A percentile compares a stretch with the other conserved stretches of the same genome.
These are phyloP conservation scores for Talaromyces nanjingensis DNA, from an alignment of 495 filamentous ascomycete species.

Conservation along the genomic window DNA sequence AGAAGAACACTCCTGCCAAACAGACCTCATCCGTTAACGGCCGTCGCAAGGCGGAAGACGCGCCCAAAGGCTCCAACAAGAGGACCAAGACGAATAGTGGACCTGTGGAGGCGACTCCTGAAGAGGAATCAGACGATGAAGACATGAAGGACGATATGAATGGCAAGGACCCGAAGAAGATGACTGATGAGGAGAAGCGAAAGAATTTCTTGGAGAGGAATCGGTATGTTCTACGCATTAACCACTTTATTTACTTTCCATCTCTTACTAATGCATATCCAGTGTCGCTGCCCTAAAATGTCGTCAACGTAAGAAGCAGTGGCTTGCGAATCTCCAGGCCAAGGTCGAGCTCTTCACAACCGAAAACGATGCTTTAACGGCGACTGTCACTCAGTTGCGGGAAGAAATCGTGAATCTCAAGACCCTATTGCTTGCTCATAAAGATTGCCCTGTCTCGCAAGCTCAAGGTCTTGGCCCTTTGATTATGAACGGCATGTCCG, in stretches of 20 bases:
- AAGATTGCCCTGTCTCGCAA: conserved; percentile 91
- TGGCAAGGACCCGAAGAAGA: conserved; percentile 58
- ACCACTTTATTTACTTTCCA: background rate
- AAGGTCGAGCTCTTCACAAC: conserved; percentile 89
- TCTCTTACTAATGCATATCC: background rate
- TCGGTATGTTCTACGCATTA: conserved; percentile 53
- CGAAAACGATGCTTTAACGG: conserved; percentile 84
- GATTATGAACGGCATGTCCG: conserved; percentile 52
- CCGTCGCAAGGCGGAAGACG: conserved; percentile 78
- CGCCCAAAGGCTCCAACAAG: conserved; percentile 61
- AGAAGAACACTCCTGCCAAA: conserved; percentile 53
- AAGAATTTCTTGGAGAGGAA: conserved; percentile 98
- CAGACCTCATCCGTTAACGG: conserved; percentile 40
- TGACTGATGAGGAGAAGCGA: conserved; percentile 98
- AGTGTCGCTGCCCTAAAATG: conserved; percentile 97
- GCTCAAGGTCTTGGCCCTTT: conserved; percentile 70
- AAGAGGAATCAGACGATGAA: conserved; percentile 47
- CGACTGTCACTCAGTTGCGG: conserved; percentile 73
- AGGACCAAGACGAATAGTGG: conserved; percentile 59
- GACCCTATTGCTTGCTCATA: conserved; percentile 87
- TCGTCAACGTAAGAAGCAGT: conserved; percentile 97
- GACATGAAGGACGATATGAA: conserved; percentile 46
- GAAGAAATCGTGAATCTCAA: conserved; percentile 96
- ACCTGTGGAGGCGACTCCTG: conserved; percentile 29
- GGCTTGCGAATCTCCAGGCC: conserved; percentile 88